phyloP scores from a whole-genome alignment of 75 land plant species.

The Selaginella moellendorffii region DNA sequence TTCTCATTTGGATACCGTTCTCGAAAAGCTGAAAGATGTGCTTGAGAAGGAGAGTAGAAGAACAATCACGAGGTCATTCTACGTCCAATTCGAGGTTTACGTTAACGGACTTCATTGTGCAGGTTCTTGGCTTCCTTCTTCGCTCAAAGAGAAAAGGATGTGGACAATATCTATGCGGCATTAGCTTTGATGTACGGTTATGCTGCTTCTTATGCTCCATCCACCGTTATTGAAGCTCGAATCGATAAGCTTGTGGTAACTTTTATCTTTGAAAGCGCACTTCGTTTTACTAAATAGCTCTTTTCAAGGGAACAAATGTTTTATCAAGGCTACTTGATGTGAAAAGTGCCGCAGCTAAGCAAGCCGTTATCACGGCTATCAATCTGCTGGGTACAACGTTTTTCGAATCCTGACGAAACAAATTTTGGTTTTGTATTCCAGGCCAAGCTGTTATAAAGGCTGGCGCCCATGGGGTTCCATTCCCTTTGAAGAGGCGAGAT shows the following conservation, averaged over 20 bases:
- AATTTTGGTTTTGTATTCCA: slow-evolving; percentile 13
- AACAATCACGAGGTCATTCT: slow-evolving; percentile 47
- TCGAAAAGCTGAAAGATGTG: slow-evolving; percentile 79
- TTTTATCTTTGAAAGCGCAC: no score
- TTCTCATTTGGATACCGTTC: slow-evolving; percentile 84
- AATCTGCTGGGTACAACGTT: slow-evolving; percentile 58
- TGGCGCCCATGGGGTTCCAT: slow-evolving; percentile 69
- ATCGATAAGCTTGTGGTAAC: slow-evolving; percentile 96
- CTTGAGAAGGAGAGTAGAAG: slow-evolving; percentile 58
- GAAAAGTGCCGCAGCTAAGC: slow-evolving; percentile 74
- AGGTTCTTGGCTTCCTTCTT: slow-evolving; percentile 60
- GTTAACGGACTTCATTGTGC: slow-evolving; percentile 3
- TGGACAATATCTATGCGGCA: slow-evolving; percentile 95
- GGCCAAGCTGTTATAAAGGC: slow-evolving; percentile 93
- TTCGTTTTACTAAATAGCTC: no score
- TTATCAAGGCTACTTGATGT: slow-evolving; percentile 89
- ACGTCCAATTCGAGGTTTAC: neutral
- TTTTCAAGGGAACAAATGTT: slow-evolving; percentile 93
- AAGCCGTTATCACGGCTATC: slow-evolving; percentile 95
- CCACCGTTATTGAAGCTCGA: slow-evolving; percentile 94
- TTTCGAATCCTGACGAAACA: neutral
- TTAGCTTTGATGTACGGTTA: slow-evolving; percentile 99
- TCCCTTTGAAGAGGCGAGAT: slow-evolving; percentile 82
- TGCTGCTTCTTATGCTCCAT: slow-evolving; percentile 95
- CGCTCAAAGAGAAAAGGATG: slow-evolving; percentile 40